Evolutionary conservation across 176 grass and related monocot genomes (phyloP), one percentile per base, ranked within the genome.

Genomic region (maize (Zea mays)): DNA sequence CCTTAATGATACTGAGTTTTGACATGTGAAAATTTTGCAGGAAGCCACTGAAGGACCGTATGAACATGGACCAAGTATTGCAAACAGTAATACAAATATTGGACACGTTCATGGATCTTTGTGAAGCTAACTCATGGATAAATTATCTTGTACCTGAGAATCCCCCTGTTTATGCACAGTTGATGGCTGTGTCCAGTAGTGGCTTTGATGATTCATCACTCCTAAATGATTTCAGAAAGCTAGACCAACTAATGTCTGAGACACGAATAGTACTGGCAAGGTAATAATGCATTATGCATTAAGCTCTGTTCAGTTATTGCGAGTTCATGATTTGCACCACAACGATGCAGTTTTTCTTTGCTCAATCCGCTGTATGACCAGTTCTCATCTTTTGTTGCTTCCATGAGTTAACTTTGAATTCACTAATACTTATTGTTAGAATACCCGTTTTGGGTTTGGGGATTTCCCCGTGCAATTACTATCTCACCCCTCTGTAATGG

Each of bases 161-260:
- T 76, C 90, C 88, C 33, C 77, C 39, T 86, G 69, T 84, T 2
- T 87, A 95, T 77, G 87, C 88, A 67, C 87, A 98, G 40, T 62
- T 94, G 80, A 81, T 93, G 82, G 85, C 67, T 75, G 83, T 90
- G 67, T 89, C 96, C 62, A 72, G 82, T 38, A 90, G 41, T 8
- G 83, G 86, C 46, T 90, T 90, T 67, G 92, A 93, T 54, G 88
- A 93, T 51, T 85, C 85, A 15, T 85, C 88, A 65, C 67, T 87
- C 71, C 68, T 89, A 51, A 94, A 90, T 64, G 96, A 95, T 81
- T 81, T 84, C 74, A 75, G 83, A 87, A 99, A 95, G 76, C 92
- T 99, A 14, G 90, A 93, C 41, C 92, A 99, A 72, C 78, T 99
- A 63, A 87, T 99, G 82, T 79, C 86, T 43, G 90, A 99, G 88